Evolutionary conservation across 2,329 filamentous ascomycete genomes (phyloP), one percentile per base, ranked within the genome.

Genomic region (Verticillium dahliae): DNA sequence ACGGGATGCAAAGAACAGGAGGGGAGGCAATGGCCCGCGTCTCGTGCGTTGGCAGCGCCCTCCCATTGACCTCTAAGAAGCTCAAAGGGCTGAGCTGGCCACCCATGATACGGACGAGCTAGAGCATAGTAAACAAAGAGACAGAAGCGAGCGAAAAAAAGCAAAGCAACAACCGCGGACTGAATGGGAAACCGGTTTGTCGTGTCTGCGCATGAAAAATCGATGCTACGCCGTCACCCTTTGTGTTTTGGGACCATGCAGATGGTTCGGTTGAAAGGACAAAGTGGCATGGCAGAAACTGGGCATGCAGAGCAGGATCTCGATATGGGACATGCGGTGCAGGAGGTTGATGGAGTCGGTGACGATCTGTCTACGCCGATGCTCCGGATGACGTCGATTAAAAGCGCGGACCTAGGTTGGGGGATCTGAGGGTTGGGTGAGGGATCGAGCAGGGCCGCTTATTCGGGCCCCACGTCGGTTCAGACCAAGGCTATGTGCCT

Each of bases 361-460:
- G 31, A 35, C 33, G 18, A 41, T 37, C 27, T 15, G 50, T 27
- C 27, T 10, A 58, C 27, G 57, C 38, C 31, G 57, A 58, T 22
- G 27, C 39, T 58, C 57, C 57, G 57, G 39, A 58, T 58, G 57
- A 58, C 57, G 57, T 58, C 57, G 57, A 41, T 34, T 33, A 58
- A 18, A n/a, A 58, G 57, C 38, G 31, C 57, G 62, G 64, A 62
- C 64, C 62, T 61, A 52, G 60, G 50, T 60, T 60, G 61, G 60
- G 62, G 59, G 65, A 70, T 70, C 69, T 68, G 66, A 58, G 62
- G 58, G 63, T 68, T 68, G 63, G 62, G 65, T 62, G 63, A 61
- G 60, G 60, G 69, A 71, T 71, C 69, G 69, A 69, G 60, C 62
- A 69, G 67, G 37, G 61, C 15, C 33, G 27, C 57, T 27, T 60